Percentiles rank a stretch among this genome's conserved stretches.
Evolutionary conservation across 257 asterid genomes (phyloP).

Genomic region (Verbascum thapsus): DNA sequence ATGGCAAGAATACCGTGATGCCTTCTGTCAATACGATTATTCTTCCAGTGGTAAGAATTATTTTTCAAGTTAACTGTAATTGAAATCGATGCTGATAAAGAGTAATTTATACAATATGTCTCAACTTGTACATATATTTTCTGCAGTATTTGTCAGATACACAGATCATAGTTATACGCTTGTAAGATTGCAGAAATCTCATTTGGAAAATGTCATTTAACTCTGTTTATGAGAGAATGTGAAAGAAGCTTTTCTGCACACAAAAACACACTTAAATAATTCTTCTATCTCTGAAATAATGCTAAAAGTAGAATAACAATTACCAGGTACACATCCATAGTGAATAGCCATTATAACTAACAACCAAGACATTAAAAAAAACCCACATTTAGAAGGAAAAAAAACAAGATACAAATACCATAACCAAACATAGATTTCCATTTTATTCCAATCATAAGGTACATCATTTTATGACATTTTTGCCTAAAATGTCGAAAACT

Average conservation of each 20-base stretch:
- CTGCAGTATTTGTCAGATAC: conserved; percentile 26
- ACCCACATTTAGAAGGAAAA: neutral
- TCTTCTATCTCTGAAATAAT: too few relatives aligned
- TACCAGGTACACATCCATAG: conserved; percentile 42
- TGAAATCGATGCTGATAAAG: conserved; percentile 26
- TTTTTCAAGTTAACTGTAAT: conserved; percentile 28
- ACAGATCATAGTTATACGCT: conserved; percentile 27
- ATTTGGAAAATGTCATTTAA: too few relatives aligned
- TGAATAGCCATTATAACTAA: conserved; percentile 23
- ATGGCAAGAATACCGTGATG: conserved; percentile 42
- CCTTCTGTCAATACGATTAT: conserved; percentile 45
- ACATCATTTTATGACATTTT: conserved; percentile 9
- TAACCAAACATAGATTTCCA: neutral
- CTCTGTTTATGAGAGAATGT: too few relatives aligned
- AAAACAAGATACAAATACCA: conserved; percentile 1
- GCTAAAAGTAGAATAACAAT: too few relatives aligned
- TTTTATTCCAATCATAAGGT: neutral
- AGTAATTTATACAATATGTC: conserved; percentile 31
- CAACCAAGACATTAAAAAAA: neutral
- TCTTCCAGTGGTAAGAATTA: conserved; percentile 50
- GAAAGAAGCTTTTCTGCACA: too few relatives aligned
- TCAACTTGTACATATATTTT: conserved; percentile 35
- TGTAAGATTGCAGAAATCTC: too few relatives aligned
- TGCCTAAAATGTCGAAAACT: too few relatives aligned
- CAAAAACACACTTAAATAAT: too few relatives aligned